Evolutionary conservation across 805 yeast species (phyloP).

Genomic region (Teunomyces stri): DNA sequence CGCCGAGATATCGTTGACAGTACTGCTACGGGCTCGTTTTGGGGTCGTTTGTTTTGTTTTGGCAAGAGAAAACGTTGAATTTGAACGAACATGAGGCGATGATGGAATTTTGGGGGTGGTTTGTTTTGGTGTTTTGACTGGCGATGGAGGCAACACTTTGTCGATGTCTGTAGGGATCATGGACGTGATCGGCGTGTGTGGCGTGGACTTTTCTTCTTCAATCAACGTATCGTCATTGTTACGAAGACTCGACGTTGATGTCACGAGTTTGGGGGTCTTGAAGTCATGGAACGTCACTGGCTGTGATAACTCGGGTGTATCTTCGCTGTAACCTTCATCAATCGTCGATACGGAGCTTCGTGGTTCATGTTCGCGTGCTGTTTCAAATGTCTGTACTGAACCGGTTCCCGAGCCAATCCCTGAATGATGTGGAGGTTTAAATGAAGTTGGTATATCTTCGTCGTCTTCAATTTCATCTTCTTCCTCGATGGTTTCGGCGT

Average conservation of each 20-base stretch:
- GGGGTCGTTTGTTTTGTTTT: not conserved
- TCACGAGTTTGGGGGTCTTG: constrained; percentile 5
- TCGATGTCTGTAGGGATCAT: not conserved
- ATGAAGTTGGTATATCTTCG: too few species aligned
- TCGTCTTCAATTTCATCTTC: constrained; percentile 16
- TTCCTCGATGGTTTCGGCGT: constrained; percentile 8
- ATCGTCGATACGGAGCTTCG: constrained; percentile 19
- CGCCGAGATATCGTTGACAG: constrained; percentile 9
- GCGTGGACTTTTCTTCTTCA: constrained; percentile 11
- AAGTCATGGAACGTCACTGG: constrained; percentile 24
- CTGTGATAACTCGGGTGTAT: constrained; percentile 23
- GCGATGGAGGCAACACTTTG: not conserved
- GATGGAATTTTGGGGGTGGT: not conserved
- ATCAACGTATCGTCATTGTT: constrained; percentile 27
- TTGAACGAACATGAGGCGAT: constrained; percentile 7
- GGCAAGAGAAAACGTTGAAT: constrained; percentile 6
- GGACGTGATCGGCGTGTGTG: not conserved
- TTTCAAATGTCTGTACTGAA: constrained; percentile 27
- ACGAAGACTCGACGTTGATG: not conserved
- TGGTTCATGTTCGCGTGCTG: constrained; percentile 18
- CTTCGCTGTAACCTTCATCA: constrained; percentile 21
- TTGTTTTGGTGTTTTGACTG: not conserved
- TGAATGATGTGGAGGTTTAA: not conserved
- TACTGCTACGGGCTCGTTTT: constrained; percentile 10
- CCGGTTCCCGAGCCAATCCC: constrained; percentile 1